phyloP scores from a whole-genome alignment of 2,329 filamentous ascomycete genomes.

The Pseudopyrenochaeta lycopersici region DNA sequence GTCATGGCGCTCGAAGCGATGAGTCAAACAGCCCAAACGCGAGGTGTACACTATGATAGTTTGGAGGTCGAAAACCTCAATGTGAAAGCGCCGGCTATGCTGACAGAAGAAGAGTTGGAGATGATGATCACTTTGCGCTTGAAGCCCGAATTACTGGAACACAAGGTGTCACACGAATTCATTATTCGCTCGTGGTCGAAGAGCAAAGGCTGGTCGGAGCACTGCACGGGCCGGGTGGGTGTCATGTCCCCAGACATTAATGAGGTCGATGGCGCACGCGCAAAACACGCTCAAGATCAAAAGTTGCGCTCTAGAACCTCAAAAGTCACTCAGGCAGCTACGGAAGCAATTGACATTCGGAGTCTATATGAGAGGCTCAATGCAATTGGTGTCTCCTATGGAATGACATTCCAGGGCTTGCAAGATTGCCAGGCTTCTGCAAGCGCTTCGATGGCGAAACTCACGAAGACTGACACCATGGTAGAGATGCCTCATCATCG shows the following conservation, averaged over 20 bases:
- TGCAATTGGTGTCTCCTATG: slow-evolving; percentile 61
- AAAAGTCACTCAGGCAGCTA: slow-evolving; percentile 8
- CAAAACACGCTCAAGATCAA: slow-evolving; percentile 5
- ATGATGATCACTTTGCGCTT: slow-evolving; percentile 36
- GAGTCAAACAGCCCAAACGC: slow-evolving; percentile 19
- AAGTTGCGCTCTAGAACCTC: slow-evolving; percentile 19
- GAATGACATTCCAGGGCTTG: slow-evolving; percentile 62
- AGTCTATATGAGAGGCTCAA: slow-evolving; percentile 59
- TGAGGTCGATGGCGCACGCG: slow-evolving; percentile 50
- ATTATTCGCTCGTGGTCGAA: slow-evolving; percentile 63
- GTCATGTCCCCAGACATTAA: slow-evolving; percentile 51
- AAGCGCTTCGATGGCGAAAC: slow-evolving; percentile 32
- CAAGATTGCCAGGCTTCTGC: slow-evolving; percentile 55
- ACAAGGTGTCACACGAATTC: slow-evolving; percentile 47
- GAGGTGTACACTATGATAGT: slow-evolving; percentile 16
- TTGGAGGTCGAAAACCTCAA: slow-evolving; percentile 28
- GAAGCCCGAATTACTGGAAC: background rate
- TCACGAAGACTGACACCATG: slow-evolving; percentile 25
- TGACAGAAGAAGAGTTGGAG: slow-evolving; percentile 42
- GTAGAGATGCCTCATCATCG: slow-evolving; percentile 37
- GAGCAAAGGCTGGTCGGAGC: slow-evolving; percentile 65
- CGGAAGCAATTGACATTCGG: slow-evolving; percentile 19
- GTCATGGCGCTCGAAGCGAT: slow-evolving; percentile 45
- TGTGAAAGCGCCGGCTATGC: slow-evolving; percentile 31
- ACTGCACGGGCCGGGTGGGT: slow-evolving; percentile 58